Percentiles rank a stretch among this genome's conserved stretches.
Evolutionary conservation across 495 filamentous ascomycete species (phyloP).

Genomic region (Staphylotrichum tortipilum): DNA sequence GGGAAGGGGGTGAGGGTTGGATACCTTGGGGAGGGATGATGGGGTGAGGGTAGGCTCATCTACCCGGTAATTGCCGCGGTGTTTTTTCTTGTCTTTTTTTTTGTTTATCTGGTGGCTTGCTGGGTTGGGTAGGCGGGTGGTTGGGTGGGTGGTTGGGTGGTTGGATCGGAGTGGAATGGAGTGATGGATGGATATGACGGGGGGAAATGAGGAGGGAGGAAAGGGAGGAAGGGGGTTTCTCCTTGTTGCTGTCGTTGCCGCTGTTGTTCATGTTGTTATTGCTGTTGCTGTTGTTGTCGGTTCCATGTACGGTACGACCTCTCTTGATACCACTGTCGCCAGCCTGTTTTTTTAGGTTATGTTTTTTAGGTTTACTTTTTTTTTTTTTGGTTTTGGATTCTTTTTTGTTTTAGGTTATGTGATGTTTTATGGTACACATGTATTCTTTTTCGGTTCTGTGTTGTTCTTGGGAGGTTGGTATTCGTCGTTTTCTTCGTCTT

Average conservation of each 20-base stretch:
- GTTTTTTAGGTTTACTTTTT: neutral
- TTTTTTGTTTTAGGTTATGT: no score
- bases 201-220: neutral
- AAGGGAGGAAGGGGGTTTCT: neutral
- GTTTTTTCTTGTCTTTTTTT: neutral
- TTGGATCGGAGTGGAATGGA: neutral
- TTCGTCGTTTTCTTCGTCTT: no score
- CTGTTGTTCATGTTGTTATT: neutral
- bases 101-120: neutral
- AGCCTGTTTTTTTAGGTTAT: neutral
- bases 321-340: neutral
- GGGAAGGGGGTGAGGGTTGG: no score
- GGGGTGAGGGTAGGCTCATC: no score
- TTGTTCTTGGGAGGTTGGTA: no score
- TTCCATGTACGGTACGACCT: neutral
- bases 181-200: neutral
- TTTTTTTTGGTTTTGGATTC: neutral
- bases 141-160: neutral
- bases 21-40: no score
- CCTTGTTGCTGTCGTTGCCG: neutral
- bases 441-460: no score
- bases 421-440: slow-evolving; percentile 1
- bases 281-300: neutral
- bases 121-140: neutral
- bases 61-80: no score